Base-by-base conservation (phyloP, 371 early-diverging fungal species). In the Mitosporidium daphniae region DNA sequence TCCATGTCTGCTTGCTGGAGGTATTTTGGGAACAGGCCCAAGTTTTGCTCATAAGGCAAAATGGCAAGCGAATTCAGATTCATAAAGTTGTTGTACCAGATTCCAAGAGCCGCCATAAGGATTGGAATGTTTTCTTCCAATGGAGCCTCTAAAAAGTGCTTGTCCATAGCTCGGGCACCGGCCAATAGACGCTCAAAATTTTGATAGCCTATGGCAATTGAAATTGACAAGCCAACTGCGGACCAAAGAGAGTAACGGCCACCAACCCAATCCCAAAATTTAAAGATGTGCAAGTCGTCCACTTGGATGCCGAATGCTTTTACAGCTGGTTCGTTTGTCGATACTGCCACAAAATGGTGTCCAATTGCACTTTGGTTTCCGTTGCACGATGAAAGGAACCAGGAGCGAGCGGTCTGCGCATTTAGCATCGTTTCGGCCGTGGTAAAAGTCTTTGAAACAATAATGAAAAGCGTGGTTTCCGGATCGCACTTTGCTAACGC, bases 1-100 rank as follows among this genome's bases (percentile, higher is more conserved):
- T 95, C 97, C 97, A 95, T 95, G 44, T 95, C 93, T 32, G 84
- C 86, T 57, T 78, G 86, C 50, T 95, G 93, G 57, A 95, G 68
- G 51, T 93, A 89, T 22, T 78, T 74, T 19, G 86, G 55, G 50
- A 93, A 82, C 25, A 82, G 61, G 39, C 64, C 63, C 48, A 95
- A 51, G 48, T 91, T 89, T 48, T 86, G 78, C 46, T 93, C 91
- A 46, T 95, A 95, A 14, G 91, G 78, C 12, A 93, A 56, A 30
- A 93, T 65, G 23, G 84, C 86, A 33, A 77, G 69, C 30, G 77
- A 80, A 43, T 84, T 65, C 25, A 72, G 73, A 31, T 65, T 69
- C 36, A 55, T 71, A 41, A 75, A 78, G 60, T 89, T 74, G 61
- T 77, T 86, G 53, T 95, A 95, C 72, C 72, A 89, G 30, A 86